Evolutionary conservation across 2,329 filamentous ascomycete genomes (phyloP).

Genomic region (Stagonosporopsis vannaccii): DNA sequence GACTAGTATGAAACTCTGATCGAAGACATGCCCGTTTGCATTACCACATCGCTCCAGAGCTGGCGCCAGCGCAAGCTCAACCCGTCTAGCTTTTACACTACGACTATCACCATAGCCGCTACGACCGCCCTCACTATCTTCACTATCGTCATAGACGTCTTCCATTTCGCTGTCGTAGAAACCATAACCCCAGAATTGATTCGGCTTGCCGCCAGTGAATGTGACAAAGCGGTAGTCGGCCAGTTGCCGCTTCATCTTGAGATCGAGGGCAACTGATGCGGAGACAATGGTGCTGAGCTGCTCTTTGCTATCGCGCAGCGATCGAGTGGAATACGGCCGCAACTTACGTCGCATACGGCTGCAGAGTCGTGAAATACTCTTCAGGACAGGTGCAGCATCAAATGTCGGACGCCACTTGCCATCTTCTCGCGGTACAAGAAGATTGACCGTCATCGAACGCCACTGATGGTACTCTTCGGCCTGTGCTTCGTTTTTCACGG

Average conservation of each 20-base stretch:
- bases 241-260: conserved; percentile 48
- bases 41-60: conserved; percentile 49
- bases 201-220: conserved; percentile 43
- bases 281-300: conserved; percentile 45
- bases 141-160: conserved; percentile 43
- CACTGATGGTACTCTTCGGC: conserved; percentile 48
- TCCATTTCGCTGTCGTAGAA: conserved; percentile 51
- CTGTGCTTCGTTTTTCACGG: conserved; percentile 47
- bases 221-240: conserved; percentile 50
- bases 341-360: conserved; percentile 40
- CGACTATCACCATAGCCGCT: conserved; percentile 20
- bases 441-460: conserved; percentile 46
- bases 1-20: conserved; percentile 47
- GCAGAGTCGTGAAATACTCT: conserved; percentile 43
- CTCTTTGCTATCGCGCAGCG: conserved; percentile 41
- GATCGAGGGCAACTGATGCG: conserved; percentile 46
- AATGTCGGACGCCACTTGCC: conserved; percentile 48
- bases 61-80: conserved; percentile 47
- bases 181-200: conserved; percentile 45
- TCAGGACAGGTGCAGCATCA: conserved; percentile 44
- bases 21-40: conserved; percentile 48
- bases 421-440: conserved; percentile 48
- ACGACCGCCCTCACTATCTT: conserved; percentile 18
- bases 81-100: conserved; percentile 30
- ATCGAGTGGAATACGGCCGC: conserved; percentile 42